Evolutionary conservation across 352 stramenopile genomes (phyloP), one percentile per base, ranked within the genome.

Genomic region (Albugo candida): DNA sequence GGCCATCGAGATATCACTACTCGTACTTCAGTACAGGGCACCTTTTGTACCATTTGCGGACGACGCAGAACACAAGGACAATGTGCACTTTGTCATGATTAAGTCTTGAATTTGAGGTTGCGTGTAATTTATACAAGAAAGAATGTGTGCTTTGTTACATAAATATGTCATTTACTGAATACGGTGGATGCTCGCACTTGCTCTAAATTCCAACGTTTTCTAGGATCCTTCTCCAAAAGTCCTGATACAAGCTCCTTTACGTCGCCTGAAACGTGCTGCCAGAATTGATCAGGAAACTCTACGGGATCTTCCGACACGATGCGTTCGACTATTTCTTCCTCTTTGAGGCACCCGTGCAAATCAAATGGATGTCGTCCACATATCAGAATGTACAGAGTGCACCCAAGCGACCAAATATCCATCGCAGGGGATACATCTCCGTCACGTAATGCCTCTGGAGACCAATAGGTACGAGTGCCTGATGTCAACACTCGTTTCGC

Each of bases 401-500:
- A 92, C 1, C 81, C 81, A 4, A 93, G 64, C 5, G 79, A 70
- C 81, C 81, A 93, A 64, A 91, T 84, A 50, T 93, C 81, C 71
- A 92, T 86, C 5, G 72, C 74, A 2, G 77, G 46, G 10, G 68
- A 77, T 43, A 81, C 78, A 39, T 68, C 58, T 31, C 71, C 60
- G 11, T 45, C 46, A 20, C 58, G 35, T 11, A 93, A 56, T 48
- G 80, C 72, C 27, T 93, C 81, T 0, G 81, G 79, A 19, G 79
- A 66, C 75, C 74, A 92, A 55, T 93, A 93, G 49, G 70, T 83
- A 1, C 68, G 74, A 13, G 81, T 93, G 4, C 81, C 81, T 0
- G 78, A 91, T 18, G 64, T 61, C 42, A 65, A 45, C 4, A 48
- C 44, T 19, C 20, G 17, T 43, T 43, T 24, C 24, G 8, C 24